Base-by-base conservation (phyloP, 768 basidiomycete species). In the Leccinellum luteum region DNA sequence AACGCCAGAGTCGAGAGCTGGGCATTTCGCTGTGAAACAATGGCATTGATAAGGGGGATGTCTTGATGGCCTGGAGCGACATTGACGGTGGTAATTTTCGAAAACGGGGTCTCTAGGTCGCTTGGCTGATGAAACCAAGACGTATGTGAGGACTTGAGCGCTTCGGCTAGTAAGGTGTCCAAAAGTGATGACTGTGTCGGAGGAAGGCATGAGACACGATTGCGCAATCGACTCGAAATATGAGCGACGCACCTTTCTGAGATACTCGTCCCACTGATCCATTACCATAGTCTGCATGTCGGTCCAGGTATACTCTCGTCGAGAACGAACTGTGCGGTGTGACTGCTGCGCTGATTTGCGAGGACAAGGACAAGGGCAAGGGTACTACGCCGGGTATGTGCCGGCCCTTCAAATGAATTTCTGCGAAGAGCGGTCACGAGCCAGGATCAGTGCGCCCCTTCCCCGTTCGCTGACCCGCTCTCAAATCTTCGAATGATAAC, bases 201-300 rank as follows among this genome's bases (percentile, higher is more conserved):
- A 56, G 41, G 34, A 19, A 31, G n/a, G 55, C 54, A 67, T 73
- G 69, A 71, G 71, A 69, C 61, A 71, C 50, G 66, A 71, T 71
- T 64, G 70, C 71, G 72, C 72, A 58, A 71, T 71, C 62, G 60
- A 28, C 38, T 48, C 47, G 48, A 44, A 30, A 56, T 52, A 56
- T 34, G 54, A 48, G 31, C 6, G 45, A 25, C 60, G 52, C 41
- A 71, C 69, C 67, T 67, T 55, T 34, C 51, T 50, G 48, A 68
- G 57, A 60, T 38, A 60, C 6, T 57, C 61, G 17, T 73, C 62
- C 49, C 71, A 45, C 6, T 62, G 62, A 38, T 27, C 34, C 48
- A 67, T 59, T 15, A 31, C 21, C 4, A 55, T 43, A 19, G 41
- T 43, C 1, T 43, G 59, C 14, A 66, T 66, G 27, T 7, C 28